Conservation (phyloP, 192 early-diverging fungal species). For the Funneliformis geosporum region DNA sequence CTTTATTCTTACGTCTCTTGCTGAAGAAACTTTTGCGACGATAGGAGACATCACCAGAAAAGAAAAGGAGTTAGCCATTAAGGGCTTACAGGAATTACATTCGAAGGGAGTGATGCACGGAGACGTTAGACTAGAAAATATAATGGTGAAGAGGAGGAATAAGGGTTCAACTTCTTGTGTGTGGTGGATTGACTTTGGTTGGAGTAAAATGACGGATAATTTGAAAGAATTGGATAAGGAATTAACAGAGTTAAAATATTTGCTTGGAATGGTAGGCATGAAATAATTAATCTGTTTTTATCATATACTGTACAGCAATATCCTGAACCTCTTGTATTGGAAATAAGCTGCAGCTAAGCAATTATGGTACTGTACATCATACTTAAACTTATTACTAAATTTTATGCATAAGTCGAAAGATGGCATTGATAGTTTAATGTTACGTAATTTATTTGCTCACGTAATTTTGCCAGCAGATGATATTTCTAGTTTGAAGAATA, state of each 20-base stretch:
- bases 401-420: too few relatives aligned
- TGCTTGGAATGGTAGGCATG: conserved; percentile 1
- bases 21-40: not conserved
- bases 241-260: not conserved
- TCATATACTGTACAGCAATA: too few relatives aligned
- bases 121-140: conserved; percentile 35
- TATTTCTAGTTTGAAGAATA: too few relatives aligned
- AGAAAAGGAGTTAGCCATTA: too few relatives aligned
- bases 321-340: too few relatives aligned
- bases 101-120: conserved; percentile 34
- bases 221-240: conserved; percentile 11
- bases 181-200: conserved; percentile 29
- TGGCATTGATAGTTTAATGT: too few relatives aligned
- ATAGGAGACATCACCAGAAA: not conserved
- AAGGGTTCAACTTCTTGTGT: not conserved
- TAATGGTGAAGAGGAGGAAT: conserved; percentile 28
- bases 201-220: conserved; percentile 15
- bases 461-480: too few relatives aligned
- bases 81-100: conserved; percentile 32
- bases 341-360: too few relatives aligned
- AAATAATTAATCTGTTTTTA: too few relatives aligned
- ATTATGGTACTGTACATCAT: too few relatives aligned
- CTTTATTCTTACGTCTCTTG: not conserved
- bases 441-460: too few relatives aligned
- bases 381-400: too few relatives aligned